Evolutionary conservation across 1,284 basidiomycete genomes (phyloP), one percentile per base, ranked within the genome.

Genomic region (Irpex lacteus): DNA sequence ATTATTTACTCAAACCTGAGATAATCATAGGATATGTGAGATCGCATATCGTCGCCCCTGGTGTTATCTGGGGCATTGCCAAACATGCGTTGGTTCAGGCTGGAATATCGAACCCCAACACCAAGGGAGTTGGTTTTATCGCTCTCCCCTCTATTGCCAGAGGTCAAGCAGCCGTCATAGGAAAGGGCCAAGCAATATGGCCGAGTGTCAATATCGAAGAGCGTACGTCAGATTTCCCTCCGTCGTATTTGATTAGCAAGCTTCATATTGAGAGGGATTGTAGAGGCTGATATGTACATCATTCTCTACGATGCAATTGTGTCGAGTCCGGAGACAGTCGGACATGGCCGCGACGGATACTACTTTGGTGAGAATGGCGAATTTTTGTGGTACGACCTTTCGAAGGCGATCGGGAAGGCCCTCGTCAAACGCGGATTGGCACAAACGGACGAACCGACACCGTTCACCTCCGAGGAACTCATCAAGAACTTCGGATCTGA

Each of bases 291-390:
- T 47, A 57, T 71, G 59, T 71, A 69, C 55, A 66, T 70, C 26
- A 47, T 65, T 26, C 13, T 75, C 5, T 70, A 68, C 59, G 65
- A 74, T 57, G 63, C 65, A 1, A 56, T 70, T 19, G 19, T 70
- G 0, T 36, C 57, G 0, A 63, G 60, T 19, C 21, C 63, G 15
- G 59, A 67, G n/a, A 57, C 7, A 13, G 69, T 71, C 37, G 68
- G 68, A 3, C 81, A 83, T 60, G 83, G 82, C 1, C 70, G 73
- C 9, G 74, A 79, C 5, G 83, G 82, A 2, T 82, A 75, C 66
- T 83, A 82, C 68, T 81, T 83, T 65, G 80, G 70, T 11, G 81
- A 80, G 67, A 81, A 80, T 64, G 81, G 80, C 36, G 80, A 83
- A 64, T 75, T 80, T 65, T 70, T 67, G 11, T 67, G 78, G 63